These are phyloP conservation scores for Coniophora puteana DNA, from an alignment of 1,284 basidiomycete genomes.

Conservation along the genomic window DNA sequence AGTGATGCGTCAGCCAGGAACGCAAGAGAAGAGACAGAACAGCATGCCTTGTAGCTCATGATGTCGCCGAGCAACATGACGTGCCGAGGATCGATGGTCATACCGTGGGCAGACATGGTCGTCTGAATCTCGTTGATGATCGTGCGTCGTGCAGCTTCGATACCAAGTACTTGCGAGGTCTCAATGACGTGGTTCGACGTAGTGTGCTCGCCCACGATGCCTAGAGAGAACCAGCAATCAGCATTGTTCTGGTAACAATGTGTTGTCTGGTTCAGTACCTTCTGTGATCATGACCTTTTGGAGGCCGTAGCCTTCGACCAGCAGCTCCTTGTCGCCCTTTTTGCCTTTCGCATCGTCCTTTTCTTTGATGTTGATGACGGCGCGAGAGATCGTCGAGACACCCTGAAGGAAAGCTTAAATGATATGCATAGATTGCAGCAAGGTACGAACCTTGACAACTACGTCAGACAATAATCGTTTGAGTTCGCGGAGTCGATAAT, in stretches of 20 bases:
- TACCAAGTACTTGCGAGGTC: slow-evolving; percentile 90
- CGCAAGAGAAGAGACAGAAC: not conserved
- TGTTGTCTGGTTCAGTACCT: slow-evolving; percentile 43
- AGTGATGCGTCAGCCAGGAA: not conserved
- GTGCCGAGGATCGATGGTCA: slow-evolving; percentile 98
- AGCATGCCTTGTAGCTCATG: slow-evolving; percentile 91
- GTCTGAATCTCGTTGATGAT: slow-evolving; percentile 98
- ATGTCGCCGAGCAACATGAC: slow-evolving; percentile 98
- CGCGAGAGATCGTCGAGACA: slow-evolving; percentile 80
- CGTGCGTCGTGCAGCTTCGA: slow-evolving; percentile 92
- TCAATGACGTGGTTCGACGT: slow-evolving; percentile 99
- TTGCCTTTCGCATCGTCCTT: slow-evolving; percentile 72
- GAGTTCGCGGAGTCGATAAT: slow-evolving; percentile 83
- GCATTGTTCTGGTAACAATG: not conserved
- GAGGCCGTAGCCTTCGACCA: slow-evolving; percentile 97
- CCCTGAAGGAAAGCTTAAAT: slow-evolving; percentile 45
- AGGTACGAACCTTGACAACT: slow-evolving; percentile 73
- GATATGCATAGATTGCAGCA: not conserved
- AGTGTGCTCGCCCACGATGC: slow-evolving; percentile 90
- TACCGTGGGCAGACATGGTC: slow-evolving; percentile 96
- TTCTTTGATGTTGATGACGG: slow-evolving; percentile 91
- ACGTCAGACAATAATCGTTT: slow-evolving; percentile 80
- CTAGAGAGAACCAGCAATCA: slow-evolving; percentile 39
- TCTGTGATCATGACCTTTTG: slow-evolving; percentile 97
- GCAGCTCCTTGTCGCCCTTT: slow-evolving; percentile 82